Evolutionary conservation across 23 red algal species (phyloP), one percentile per base, ranked within the genome.

Genomic region (Chondrus crispus): DNA sequence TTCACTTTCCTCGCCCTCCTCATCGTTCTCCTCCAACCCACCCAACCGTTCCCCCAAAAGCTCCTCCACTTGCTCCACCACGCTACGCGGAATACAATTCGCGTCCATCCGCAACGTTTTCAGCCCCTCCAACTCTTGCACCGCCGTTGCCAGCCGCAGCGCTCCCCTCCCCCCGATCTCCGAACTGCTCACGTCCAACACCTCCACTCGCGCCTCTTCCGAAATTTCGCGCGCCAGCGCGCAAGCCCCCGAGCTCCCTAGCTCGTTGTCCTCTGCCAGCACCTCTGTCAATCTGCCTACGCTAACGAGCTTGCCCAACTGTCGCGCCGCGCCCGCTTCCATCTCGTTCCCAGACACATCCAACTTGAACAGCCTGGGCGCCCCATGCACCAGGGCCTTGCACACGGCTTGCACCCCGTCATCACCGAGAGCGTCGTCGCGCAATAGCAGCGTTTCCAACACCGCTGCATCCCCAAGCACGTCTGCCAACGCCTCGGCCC

Each of bases 281-380:
- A 98, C 26, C 14, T 80, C 76, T 29, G 45, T 60, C 57, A 94
- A 49, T 55, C 52, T 28, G 14, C 86, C 53, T 11, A 44, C 71
- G 42, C 68, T 58, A 5, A 74, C 43, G 5, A 98, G 43, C 75
- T 80, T 62, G 16, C 72, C 86, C 26, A 98, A 47, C 70, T 33
- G 52, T 22, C 78, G 74, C 24, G 88, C 93, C 30, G 81, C 78
- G 19, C 70, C 63, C 0, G 74, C 40, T 22, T 55, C 82, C 46
- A 98, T 66, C 52, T 98, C 96, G 55, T 98, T 98, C n/a, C 90
- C 93, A 33, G 91, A 90, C 11, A 98, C 36, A 30, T 98, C 85
- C 33, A 98, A 69, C n/a, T 88, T 49, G 24, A 68, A 60, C n/a
- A 98, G 91, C 45, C 50, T 53, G 18, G 83, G 50, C 46, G 78